phyloP scores from a whole-genome alignment of 2,329 filamentous ascomycete species.

The Arthroderma sp. region DNA sequence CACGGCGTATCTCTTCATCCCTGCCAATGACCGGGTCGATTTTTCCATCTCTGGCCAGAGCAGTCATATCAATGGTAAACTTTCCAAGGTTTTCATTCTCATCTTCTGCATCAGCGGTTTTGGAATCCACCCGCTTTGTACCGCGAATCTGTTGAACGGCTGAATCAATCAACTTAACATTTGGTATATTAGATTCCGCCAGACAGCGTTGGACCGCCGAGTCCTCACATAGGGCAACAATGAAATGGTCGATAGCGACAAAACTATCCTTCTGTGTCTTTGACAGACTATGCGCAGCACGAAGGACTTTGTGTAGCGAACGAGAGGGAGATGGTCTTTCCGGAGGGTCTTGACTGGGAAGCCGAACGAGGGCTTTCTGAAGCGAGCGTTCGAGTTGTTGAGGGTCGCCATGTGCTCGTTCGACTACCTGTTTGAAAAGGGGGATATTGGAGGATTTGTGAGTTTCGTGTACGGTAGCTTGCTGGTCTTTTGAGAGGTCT shows the following conservation, averaged over 20 bases:
- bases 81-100: constrained; percentile 95
- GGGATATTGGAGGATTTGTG: constrained; percentile 51
- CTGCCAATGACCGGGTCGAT: constrained; percentile 94
- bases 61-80: constrained; percentile 97
- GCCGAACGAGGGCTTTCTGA: constrained; percentile 80
- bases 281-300: constrained; percentile 75
- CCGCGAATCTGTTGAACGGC: constrained; percentile 87
- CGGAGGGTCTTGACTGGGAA: constrained; percentile 89
- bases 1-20: constrained; percentile 87
- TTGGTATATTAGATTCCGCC: constrained; percentile 80
- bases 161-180: constrained; percentile 75
- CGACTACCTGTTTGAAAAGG: constrained; percentile 89
- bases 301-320: constrained; percentile 66
- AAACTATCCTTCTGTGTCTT: constrained; percentile 96
- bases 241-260: constrained; percentile 89
- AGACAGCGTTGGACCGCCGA: constrained; percentile 57
- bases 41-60: constrained; percentile 91
- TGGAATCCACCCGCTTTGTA: constrained; percentile 85
- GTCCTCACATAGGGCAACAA: constrained; percentile 73
- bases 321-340: constrained; percentile 76
- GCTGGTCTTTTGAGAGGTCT: constrained; percentile 58
- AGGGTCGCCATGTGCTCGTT: constrained; percentile 83
- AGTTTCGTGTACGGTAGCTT: constrained; percentile 50
- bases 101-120: constrained; percentile 80
- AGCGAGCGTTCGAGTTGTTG: constrained; percentile 78